phyloP scores from a whole-genome alignment of 768 basidiomycete species.

The Asterophora lycoperdoides region DNA sequence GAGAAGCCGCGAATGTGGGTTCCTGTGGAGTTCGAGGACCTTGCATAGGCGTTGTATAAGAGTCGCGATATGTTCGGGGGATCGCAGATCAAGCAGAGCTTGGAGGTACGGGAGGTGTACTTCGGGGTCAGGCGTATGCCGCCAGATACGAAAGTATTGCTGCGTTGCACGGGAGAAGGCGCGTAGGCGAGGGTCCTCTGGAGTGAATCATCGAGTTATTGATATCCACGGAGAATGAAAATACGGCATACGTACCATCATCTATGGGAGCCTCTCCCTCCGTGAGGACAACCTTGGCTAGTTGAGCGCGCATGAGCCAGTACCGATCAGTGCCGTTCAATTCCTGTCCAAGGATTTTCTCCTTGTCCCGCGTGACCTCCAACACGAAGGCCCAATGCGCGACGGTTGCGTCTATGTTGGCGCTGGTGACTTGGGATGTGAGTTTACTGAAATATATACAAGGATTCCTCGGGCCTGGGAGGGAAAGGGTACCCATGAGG shows the following conservation, averaged over 20 bases:
- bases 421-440: conserved; percentile 20
- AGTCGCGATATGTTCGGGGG: conserved; percentile 24
- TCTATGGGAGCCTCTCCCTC: conserved; percentile 16
- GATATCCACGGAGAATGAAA: neutral
- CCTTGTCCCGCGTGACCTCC: conserved; percentile 43
- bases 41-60: conserved; percentile 34
- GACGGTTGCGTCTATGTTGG: conserved; percentile 8
- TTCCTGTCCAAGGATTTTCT: conserved; percentile 22
- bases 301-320: conserved; percentile 54
- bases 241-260: conserved; percentile 5
- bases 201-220: neutral
- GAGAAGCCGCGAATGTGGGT: conserved; percentile 33
- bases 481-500: conserved; percentile 48
- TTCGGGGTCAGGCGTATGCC: conserved; percentile 33
- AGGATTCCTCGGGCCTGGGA: conserved; percentile 21
- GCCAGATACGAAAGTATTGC: conserved; percentile 39
- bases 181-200: conserved; percentile 17
- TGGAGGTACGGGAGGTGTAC: conserved; percentile 46
- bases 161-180: conserved; percentile 30
- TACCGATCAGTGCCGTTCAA: conserved; percentile 48
- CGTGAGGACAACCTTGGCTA: conserved; percentile 26
- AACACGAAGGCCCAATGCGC: conserved; percentile 49
- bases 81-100: conserved; percentile 30
- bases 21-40: conserved; percentile 28
- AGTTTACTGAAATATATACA: conserved; percentile 30